Conservation (phyloP, 2,329 filamentous ascomycete species). For the Aspergillus sojae region DNA sequence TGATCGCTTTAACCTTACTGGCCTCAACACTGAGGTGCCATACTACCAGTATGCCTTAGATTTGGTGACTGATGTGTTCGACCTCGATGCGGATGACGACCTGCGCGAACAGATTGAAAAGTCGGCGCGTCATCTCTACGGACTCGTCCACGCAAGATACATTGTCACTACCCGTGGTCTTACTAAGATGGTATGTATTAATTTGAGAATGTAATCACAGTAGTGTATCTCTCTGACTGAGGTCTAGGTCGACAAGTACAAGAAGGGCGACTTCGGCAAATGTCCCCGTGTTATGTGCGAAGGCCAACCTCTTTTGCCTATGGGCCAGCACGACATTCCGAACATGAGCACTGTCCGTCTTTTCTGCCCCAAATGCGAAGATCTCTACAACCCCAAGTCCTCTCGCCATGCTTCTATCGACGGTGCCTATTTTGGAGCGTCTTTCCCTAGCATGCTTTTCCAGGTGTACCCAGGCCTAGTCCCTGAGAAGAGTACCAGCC, state of each 20-base stretch:
- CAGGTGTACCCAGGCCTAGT: conserved; percentile 93
- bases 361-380: conserved; percentile 95
- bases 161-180: conserved; percentile 94
- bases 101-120: conserved; percentile 98
- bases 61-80: conserved; percentile 96
- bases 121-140: conserved; percentile 92
- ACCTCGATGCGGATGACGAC: conserved; percentile 97
- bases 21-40: conserved; percentile 93
- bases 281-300: conserved; percentile 96
- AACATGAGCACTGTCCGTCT: conserved; percentile 91
- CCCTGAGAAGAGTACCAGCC: conserved; percentile 79
- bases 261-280: conserved; percentile 96
- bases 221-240: conserved; percentile 4
- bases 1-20: conserved; percentile 96
- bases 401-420: conserved; percentile 93
- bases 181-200: conserved; percentile 81
- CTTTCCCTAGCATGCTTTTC: conserved; percentile 98
- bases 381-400: conserved; percentile 98
- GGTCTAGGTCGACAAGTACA: conserved; percentile 91
- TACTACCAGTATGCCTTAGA: conserved; percentile 99
- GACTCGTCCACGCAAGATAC: conserved; percentile 92
- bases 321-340: conserved; percentile 88
- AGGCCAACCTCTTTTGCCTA: conserved; percentile 87
- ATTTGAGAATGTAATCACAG: too few relatives aligned
- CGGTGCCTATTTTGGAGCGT: conserved; percentile 96